Conservation (phyloP, 2,329 filamentous ascomycete genomes). For the Dactylellina haptotyla region DNA sequence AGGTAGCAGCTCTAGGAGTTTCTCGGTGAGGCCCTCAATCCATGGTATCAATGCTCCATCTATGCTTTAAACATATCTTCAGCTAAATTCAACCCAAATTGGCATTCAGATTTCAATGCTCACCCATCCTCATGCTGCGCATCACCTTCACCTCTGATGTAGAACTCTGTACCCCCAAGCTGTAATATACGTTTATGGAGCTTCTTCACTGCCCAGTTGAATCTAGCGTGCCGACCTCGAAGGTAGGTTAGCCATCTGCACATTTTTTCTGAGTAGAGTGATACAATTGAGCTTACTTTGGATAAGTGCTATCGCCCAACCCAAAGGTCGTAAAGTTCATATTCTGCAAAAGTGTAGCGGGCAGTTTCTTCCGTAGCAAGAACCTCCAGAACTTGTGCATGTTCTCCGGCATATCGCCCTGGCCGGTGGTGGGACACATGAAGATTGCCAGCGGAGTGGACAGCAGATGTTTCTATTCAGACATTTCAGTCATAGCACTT, state of each 20-base stretch:
- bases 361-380: conserved; percentile 80
- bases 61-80: conserved; percentile 66
- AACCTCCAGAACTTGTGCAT: conserved; percentile 84
- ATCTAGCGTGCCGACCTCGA: conserved; percentile 66
- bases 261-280: neutral
- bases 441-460: conserved; percentile 74
- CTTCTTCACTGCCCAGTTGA: conserved; percentile 92
- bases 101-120: conserved; percentile 58
- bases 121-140: conserved; percentile 93
- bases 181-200: conserved; percentile 84
- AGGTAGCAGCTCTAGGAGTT: conserved; percentile 75
- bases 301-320: conserved; percentile 92
- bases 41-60: conserved; percentile 85
- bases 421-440: conserved; percentile 88
- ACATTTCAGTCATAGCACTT: neutral
- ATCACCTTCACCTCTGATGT: conserved; percentile 84
- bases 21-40: conserved; percentile 73
- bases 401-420: conserved; percentile 91
- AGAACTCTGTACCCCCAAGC: conserved; percentile 80
- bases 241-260: conserved; percentile 33
- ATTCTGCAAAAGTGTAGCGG: conserved; percentile 73
- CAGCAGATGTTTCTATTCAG: conserved; percentile 60
- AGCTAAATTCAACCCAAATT: neutral
- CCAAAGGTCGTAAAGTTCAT: conserved; percentile 87
- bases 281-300: conserved; percentile 71